These are phyloP conservation scores for Plasmodium coatneyi DNA, from an alignment of 169 alveolate genomes.

Conservation along the genomic window DNA sequence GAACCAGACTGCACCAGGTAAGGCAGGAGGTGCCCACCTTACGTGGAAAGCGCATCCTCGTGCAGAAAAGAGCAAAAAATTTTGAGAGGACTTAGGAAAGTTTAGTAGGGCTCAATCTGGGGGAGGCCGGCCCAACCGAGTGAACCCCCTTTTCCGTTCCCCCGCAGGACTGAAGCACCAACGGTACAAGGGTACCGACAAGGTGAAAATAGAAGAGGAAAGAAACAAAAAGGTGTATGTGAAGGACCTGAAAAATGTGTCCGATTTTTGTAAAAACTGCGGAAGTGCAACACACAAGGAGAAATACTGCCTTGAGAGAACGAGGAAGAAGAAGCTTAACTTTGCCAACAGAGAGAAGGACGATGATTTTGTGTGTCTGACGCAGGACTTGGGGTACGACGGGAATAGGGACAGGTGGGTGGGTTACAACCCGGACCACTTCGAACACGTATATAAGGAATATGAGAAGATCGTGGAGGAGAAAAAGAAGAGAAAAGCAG, in stretches of 20 bases:
- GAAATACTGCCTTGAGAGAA: slow-evolving; percentile 97
- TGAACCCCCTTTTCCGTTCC: neutral
- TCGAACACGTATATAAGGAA: slow-evolving; percentile 89
- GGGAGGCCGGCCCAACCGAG: neutral
- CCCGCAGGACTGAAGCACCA: slow-evolving; percentile 84
- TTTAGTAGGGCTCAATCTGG: neutral
- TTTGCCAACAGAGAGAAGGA: slow-evolving; percentile 90
- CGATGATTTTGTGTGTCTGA: slow-evolving; percentile 93
- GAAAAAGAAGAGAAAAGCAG: slow-evolving; percentile 86
- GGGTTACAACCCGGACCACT: slow-evolving; percentile 94
- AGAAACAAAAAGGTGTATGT: slow-evolving; percentile 76
- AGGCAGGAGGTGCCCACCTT: neutral
- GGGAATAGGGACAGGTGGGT: slow-evolving; percentile 98
- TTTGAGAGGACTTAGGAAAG: too few relatives aligned
- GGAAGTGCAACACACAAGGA: slow-evolving; percentile 98
- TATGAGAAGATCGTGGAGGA: slow-evolving; percentile 92
- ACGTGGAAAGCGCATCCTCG: too few relatives aligned
- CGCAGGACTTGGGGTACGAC: slow-evolving; percentile 91
- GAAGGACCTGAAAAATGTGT: slow-evolving; percentile 85
- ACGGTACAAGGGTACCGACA: slow-evolving; percentile 76
- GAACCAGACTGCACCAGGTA: slow-evolving; percentile 82
- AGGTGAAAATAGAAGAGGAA: slow-evolving; percentile 76
- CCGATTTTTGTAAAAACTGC: slow-evolving; percentile 99
- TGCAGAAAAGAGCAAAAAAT: neutral
- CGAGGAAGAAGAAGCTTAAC: slow-evolving; percentile 97